phyloP scores from a whole-genome alignment of 2,329 filamentous ascomycete species.

The Lachnellula willkommii region DNA sequence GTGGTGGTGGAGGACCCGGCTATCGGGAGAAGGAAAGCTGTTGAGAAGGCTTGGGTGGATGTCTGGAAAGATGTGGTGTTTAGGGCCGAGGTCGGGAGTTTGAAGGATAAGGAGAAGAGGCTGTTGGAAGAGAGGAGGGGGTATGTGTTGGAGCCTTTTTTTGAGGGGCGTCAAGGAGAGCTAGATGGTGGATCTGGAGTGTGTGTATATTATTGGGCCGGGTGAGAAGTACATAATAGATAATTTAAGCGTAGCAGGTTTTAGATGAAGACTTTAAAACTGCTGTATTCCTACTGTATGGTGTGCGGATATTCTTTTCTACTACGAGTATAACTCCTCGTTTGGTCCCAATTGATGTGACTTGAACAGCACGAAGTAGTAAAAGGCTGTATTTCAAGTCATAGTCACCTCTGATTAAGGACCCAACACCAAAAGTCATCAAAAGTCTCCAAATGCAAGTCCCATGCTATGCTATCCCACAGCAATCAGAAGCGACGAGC shows the following conservation, averaged over 20 bases:
- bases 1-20: constrained; percentile 40
- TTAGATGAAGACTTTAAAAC: no score
- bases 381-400: no score
- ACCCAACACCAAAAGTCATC: no score
- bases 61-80: constrained; percentile 62
- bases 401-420: no score
- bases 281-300: not conserved
- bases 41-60: constrained; percentile 58
- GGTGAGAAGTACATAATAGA: not conserved
- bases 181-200: not conserved
- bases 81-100: constrained; percentile 36
- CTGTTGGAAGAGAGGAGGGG: constrained; percentile 58
- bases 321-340: no score
- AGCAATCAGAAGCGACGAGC: no score
- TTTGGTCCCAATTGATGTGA: not conserved
- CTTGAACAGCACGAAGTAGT: not conserved
- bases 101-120: constrained; percentile 52
- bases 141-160: constrained; percentile 69
- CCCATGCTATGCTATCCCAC: no score
- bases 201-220: not conserved
- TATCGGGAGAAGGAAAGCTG: constrained; percentile 49
- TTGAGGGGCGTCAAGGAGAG: constrained; percentile 31
- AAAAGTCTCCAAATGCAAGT: no score
- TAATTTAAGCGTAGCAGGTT: not conserved
- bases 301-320: no score